These are phyloP conservation scores for Globisporangium nunn DNA, from an alignment of 352 stramenopile species.

Conservation along the genomic window DNA sequence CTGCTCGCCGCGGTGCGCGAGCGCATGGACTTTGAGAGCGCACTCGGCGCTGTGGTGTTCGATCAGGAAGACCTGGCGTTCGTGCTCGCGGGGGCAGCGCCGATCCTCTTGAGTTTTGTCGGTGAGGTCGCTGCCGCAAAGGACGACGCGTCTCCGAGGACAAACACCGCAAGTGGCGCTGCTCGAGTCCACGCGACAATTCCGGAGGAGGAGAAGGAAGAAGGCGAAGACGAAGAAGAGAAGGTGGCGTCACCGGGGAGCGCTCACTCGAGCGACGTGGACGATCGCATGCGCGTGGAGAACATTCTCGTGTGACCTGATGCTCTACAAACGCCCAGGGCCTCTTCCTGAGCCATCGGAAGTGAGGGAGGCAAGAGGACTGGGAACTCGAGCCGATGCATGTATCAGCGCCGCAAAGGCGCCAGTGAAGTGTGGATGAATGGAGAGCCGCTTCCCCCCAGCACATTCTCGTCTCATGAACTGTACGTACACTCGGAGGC, in stretches of 20 bases:
- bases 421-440: not conserved
- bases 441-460: not conserved
- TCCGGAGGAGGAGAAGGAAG: not conserved
- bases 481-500: no score
- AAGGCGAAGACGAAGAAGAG: not conserved
- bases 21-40: conserved; percentile 26
- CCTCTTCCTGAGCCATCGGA: not conserved
- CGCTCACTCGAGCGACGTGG: not conserved
- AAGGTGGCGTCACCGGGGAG: not conserved
- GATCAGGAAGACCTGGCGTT: conserved; percentile 19
- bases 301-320: not conserved
- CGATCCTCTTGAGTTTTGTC: conserved; percentile 9
- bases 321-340: not conserved
- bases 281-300: not conserved
- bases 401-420: not conserved
- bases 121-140: not conserved
- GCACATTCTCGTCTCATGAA: not conserved
- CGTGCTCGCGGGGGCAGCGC: conserved; percentile 10
- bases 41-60: conserved; percentile 17
- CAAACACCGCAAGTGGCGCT: not conserved
- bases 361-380: not conserved
- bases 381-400: not conserved
- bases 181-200: not conserved
- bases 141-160: not conserved
- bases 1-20: conserved; percentile 14